Conservation (phyloP, 192 early-diverging fungal genomes). For the Obelidium mucronatum region DNA sequence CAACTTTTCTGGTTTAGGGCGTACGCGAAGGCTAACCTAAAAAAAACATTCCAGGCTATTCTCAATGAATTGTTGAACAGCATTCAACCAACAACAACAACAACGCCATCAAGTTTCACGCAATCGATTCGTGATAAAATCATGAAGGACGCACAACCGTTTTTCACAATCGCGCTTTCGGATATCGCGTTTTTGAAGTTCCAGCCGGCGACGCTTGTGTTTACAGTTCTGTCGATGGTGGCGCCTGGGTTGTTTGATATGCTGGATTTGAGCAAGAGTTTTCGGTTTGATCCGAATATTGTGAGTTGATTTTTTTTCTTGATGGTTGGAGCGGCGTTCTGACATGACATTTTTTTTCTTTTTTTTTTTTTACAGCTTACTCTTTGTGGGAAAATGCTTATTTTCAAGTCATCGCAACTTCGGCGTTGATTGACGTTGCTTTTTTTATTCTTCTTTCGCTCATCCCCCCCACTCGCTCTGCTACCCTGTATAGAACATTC, state of each 20-base stretch:
- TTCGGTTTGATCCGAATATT: constrained; percentile 6
- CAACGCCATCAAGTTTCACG: not conserved
- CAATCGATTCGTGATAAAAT: not conserved
- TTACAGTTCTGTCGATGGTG: constrained; percentile 4
- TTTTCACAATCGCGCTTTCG: constrained; percentile 2
- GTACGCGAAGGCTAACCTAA: too few relatives aligned
- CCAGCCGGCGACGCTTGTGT: constrained; percentile 29
- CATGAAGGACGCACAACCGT: not conserved
- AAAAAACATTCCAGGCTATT: too few relatives aligned
- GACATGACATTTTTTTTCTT: too few relatives aligned
- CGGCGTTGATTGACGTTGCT: not conserved
- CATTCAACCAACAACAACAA: not conserved
- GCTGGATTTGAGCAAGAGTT: not conserved
- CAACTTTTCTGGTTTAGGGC: too few relatives aligned
- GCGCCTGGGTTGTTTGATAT: not conserved
- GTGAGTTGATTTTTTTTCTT: too few relatives aligned
- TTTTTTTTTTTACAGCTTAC: too few relatives aligned
- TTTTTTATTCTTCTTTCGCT: not conserved
- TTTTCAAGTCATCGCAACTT: not conserved
- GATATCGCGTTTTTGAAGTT: constrained; percentile 13
- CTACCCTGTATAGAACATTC: too few relatives aligned
- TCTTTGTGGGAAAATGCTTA: not conserved
- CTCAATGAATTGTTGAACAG: constrained; percentile 19
- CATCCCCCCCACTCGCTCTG: too few relatives aligned
- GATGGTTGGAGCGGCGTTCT: not conserved